These are phyloP conservation scores for Bertia moriformis DNA, from an alignment of 2,329 filamentous ascomycete species.

Conservation along the genomic window DNA sequence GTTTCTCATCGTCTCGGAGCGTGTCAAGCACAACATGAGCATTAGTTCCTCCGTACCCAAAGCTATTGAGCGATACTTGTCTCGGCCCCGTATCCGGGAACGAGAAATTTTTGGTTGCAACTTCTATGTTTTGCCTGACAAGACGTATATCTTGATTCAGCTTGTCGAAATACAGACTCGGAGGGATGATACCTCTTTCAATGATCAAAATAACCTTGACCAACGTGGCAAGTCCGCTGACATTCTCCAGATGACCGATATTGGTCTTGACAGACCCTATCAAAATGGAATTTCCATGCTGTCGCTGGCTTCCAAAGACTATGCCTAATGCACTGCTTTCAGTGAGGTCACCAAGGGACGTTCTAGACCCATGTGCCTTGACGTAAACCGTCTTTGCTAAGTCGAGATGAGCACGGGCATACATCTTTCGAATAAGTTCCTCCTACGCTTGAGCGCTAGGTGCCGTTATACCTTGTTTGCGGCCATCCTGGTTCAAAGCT, in stretches of 20 bases:
- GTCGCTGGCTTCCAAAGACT: constrained; percentile 3
- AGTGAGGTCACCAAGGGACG: constrained; percentile 8
- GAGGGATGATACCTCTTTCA: background rate
- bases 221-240: background rate
- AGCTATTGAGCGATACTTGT: constrained; percentile 27
- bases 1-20: constrained; percentile 5
- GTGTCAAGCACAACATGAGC: constrained; percentile 25
- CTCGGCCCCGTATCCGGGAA: constrained; percentile 14
- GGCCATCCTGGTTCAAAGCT: constrained; percentile 32
- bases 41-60: constrained; percentile 28
- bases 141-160: constrained; percentile 18
- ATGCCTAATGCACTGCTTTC: constrained; percentile 10
- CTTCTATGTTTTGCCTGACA: constrained; percentile 22
- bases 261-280: background rate
- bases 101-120: constrained; percentile 16
- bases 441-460: constrained; percentile 30
- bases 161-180: background rate
- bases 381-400: constrained; percentile 21
- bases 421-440: constrained; percentile 25
- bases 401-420: constrained; percentile 24
- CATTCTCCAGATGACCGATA: background rate
- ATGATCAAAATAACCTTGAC: background rate
- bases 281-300: background rate
- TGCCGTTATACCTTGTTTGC: constrained; percentile 35
- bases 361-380: constrained; percentile 9